phyloP scores from a whole-genome alignment of 202 grass and related monocot species.

The Setaria italica region DNA sequence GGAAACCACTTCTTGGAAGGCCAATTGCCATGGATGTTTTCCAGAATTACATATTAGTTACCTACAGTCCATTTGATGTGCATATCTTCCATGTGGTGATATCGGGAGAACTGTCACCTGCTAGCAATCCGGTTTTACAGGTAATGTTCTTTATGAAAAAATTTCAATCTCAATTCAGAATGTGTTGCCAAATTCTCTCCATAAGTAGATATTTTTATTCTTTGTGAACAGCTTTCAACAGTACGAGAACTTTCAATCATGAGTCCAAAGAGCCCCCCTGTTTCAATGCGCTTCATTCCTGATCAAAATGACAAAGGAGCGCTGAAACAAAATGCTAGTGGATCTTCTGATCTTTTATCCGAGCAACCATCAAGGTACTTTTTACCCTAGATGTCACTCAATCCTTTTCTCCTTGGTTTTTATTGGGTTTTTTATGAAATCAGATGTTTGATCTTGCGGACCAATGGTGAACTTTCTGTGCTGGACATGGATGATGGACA shows the following conservation, averaged over 20 bases:
- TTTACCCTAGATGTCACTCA: constrained; percentile 19
- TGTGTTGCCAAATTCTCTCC: constrained; percentile 21
- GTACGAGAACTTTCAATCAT: constrained; percentile 98
- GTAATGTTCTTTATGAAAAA: constrained; percentile 59
- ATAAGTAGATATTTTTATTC: constrained; percentile 15
- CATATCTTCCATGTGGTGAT: constrained; percentile 98
- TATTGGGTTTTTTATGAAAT: constrained; percentile 51
- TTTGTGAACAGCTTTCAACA: constrained; percentile 84
- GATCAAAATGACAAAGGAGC: constrained; percentile 59
- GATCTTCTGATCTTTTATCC: constrained; percentile 57
- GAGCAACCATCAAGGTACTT: constrained; percentile 90
- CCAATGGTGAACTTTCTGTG: constrained; percentile 95
- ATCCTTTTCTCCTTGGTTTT: constrained; percentile 47
- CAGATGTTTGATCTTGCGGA: constrained; percentile 95
- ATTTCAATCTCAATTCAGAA: constrained; percentile 23
- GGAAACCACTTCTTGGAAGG: constrained; percentile 83
- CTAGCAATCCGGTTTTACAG: constrained; percentile 87
- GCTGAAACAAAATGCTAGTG: constrained; percentile 49
- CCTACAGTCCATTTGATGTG: constrained; percentile 97
- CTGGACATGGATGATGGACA: constrained; percentile 96
- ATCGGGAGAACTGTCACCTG: constrained; percentile 79
- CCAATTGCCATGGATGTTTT: constrained; percentile 98
- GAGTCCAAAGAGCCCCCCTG: constrained; percentile 91
- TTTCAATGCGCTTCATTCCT: constrained; percentile 94
- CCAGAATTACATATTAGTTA: constrained; percentile 93